These are phyloP conservation scores for Hapsidospora chrysogenum DNA, from an alignment of 495 filamentous ascomycete species.

Conservation along the genomic window DNA sequence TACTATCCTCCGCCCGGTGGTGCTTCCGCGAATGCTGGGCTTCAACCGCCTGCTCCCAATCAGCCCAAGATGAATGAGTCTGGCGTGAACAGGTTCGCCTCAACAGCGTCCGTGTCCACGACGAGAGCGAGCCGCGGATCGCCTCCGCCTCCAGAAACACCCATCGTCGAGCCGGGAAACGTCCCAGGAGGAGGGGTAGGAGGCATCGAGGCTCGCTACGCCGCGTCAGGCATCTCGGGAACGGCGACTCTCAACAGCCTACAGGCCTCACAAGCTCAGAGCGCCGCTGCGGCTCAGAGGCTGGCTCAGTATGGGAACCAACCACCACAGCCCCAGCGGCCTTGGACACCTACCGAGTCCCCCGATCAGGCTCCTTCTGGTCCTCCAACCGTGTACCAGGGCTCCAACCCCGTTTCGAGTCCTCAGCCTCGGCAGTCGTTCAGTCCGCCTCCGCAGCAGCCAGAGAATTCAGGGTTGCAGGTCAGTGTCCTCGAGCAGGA, in stretches of 20 bases:
- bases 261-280: constrained; percentile 67
- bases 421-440: constrained; percentile 14
- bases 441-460: constrained; percentile 8
- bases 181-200: constrained; percentile 62
- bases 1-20: constrained; percentile 30
- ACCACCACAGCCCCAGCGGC: constrained; percentile 38
- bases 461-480: constrained; percentile 12
- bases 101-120: constrained; percentile 82
- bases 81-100: constrained; percentile 61
- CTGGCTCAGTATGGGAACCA: constrained; percentile 50
- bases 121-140: constrained; percentile 85
- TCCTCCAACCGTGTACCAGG: constrained; percentile 86
- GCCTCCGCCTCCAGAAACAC: constrained; percentile 89
- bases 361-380: constrained; percentile 82
- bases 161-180: constrained; percentile 56
- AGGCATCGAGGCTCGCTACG: constrained; percentile 79
- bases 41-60: background rate
- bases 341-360: constrained; percentile 92
- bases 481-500: constrained; percentile 68
- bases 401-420: constrained; percentile 36
- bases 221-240: constrained; percentile 74
- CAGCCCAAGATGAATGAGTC: constrained; percentile 8
- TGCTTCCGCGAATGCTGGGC: constrained; percentile 5
- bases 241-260: constrained; percentile 63
- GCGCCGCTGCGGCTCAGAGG: constrained; percentile 64